Conservation (phyloP, 768 basidiomycete genomes). For the Boletus rubropictus region DNA sequence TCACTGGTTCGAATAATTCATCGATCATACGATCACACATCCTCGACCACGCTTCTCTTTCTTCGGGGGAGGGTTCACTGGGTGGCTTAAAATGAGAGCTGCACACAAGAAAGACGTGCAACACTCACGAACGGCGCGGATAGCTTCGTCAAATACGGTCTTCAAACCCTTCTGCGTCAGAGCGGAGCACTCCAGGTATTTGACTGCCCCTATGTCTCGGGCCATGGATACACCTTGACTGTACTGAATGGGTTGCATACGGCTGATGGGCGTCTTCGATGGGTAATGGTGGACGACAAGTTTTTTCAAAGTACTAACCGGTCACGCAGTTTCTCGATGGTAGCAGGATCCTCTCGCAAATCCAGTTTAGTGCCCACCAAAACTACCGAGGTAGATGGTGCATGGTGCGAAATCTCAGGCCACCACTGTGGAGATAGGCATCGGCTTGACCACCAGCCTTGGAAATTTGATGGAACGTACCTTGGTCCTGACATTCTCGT, state of each 20-base stretch:
- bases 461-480: conserved; percentile 38
- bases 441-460: conserved; percentile 2
- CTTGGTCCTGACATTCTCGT: conserved; percentile 98
- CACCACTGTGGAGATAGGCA: conserved; percentile 59
- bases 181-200: conserved; percentile 94
- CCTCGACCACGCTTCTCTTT: conserved; percentile 41
- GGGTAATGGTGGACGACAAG: conserved; percentile 2
- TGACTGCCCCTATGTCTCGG: conserved; percentile 92
- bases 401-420: conserved; percentile 96
- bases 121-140: conserved; percentile 86
- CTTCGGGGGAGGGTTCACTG: conserved; percentile 75
- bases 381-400: conserved; percentile 88
- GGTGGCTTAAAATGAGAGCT: conserved; percentile 8
- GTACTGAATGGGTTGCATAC: conserved; percentile 94
- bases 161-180: conserved; percentile 98
- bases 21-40: conserved; percentile 70
- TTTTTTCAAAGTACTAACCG: conserved; percentile 45
- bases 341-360: conserved; percentile 89
- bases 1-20: conserved; percentile 18
- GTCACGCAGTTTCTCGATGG: conserved; percentile 89
- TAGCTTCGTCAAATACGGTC: conserved; percentile 98
- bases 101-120: neutral
- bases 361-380: conserved; percentile 97
- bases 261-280: conserved; percentile 39
- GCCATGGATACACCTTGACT: conserved; percentile 86